Percentiles rank a stretch among this genome's conserved stretches.
phyloP scores from a whole-genome alignment of 1,139 yeast genomes.

The Candida freyschussii region DNA sequence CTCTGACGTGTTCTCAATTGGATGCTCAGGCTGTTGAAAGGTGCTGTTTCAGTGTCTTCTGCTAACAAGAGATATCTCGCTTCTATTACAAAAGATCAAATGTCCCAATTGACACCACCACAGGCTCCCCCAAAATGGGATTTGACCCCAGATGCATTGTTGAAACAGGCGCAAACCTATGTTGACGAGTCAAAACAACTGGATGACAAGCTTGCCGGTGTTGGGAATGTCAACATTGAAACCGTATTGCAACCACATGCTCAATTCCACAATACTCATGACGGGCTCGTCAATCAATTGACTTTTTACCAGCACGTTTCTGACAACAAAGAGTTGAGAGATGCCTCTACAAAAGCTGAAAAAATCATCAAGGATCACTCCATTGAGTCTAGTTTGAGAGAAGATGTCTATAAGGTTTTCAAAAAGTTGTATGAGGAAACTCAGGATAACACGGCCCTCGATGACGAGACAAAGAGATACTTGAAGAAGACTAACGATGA shows the following conservation, averaged over 20 bases:
- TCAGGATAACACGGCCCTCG: slow-evolving; percentile 30
- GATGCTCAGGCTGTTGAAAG: no score
- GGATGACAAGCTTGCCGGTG: slow-evolving; percentile 51
- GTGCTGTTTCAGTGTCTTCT: no score
- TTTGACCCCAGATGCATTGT: slow-evolving; percentile 49
- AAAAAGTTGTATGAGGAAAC: slow-evolving; percentile 41
- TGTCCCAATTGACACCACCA: slow-evolving; percentile 29
- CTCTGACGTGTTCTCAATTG: no score
- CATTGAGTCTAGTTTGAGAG: slow-evolving; percentile 63
- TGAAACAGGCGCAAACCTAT: slow-evolving; percentile 38
- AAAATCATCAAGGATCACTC: slow-evolving; percentile 48
- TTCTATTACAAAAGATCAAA: slow-evolving; percentile 2
- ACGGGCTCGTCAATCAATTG: slow-evolving; percentile 43
- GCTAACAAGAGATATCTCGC: background rate
- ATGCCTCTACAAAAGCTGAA: slow-evolving; percentile 64
- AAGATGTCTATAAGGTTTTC: slow-evolving; percentile 60
- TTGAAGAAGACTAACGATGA: slow-evolving; percentile 51
- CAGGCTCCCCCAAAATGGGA: slow-evolving; percentile 59
- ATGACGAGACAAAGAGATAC: slow-evolving; percentile 53
- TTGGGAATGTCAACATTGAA: slow-evolving; percentile 49
- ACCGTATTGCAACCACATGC: slow-evolving; percentile 50
- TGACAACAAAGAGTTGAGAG: slow-evolving; percentile 54
- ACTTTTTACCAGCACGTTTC: slow-evolving; percentile 71
- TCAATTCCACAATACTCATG: slow-evolving; percentile 42
- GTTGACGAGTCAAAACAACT: slow-evolving; percentile 41